Evolutionary conservation across 164 flowering plant species (phyloP).

Genomic region (Saururus chinensis): DNA sequence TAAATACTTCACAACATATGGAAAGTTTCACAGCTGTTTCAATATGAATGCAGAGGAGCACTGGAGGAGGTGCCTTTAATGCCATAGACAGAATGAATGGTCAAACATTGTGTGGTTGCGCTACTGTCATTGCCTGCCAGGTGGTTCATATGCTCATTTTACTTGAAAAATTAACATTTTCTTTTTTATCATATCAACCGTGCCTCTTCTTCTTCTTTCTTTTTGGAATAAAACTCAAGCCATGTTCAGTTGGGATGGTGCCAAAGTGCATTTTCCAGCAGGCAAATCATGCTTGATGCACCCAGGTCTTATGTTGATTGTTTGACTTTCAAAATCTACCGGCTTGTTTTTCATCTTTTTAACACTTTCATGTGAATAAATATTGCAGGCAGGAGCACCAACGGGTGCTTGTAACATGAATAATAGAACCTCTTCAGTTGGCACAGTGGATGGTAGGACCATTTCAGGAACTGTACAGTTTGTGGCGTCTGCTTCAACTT

Average conservation of each 20-base stretch:
- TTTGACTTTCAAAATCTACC: too few relatives aligned
- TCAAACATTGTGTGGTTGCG: slow-evolving; percentile 71
- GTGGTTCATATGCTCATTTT: slow-evolving; percentile 4
- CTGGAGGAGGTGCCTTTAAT: slow-evolving; percentile 91
- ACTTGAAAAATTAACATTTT: background rate
- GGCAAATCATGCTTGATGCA: too few relatives aligned
- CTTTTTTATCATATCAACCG: background rate
- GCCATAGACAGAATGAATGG: slow-evolving; percentile 85
- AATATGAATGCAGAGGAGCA: slow-evolving; percentile 67
- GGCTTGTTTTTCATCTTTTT: background rate
- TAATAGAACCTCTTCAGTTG: slow-evolving; percentile 24
- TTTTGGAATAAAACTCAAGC: background rate
- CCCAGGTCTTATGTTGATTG: too few relatives aligned
- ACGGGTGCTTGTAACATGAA: slow-evolving; percentile 64
- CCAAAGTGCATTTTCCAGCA: too few relatives aligned
- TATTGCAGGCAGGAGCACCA: slow-evolving; percentile 69
- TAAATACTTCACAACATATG: background rate
- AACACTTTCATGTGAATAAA: background rate
- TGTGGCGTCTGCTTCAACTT: slow-evolving; percentile 38
- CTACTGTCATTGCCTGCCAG: slow-evolving; percentile 69
- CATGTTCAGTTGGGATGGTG: too few relatives aligned
- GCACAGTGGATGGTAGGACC: slow-evolving; percentile 34
- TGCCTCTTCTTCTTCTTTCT: background rate
- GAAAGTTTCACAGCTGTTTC: background rate
- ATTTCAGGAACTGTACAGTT: slow-evolving; percentile 70